phyloP scores from a whole-genome alignment of 2,329 filamentous ascomycete species.

The Bipolaris cookei region DNA sequence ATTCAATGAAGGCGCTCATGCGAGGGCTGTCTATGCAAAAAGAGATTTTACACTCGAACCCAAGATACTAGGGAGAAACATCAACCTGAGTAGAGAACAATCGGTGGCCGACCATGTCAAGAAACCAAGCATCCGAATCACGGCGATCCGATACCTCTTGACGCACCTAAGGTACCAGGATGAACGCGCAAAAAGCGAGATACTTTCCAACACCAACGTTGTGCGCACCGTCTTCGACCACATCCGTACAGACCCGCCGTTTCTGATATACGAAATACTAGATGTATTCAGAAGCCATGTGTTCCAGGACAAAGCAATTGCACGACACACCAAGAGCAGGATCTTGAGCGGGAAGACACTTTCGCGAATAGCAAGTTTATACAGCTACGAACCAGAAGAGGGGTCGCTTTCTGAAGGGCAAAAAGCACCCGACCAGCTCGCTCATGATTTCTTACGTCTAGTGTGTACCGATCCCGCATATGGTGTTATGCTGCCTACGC shows the following conservation, averaged over 20 bases:
- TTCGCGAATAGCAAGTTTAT: slow-evolving; percentile 62
- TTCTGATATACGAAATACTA: slow-evolving; percentile 76
- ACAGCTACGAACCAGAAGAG: slow-evolving; percentile 51
- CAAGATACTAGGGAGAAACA: slow-evolving; percentile 78
- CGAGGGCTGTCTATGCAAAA: slow-evolving; percentile 76
- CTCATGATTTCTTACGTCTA: slow-evolving; percentile 76
- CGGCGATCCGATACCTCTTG: slow-evolving; percentile 81
- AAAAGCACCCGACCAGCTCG: slow-evolving; percentile 68
- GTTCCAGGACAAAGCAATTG: slow-evolving; percentile 74
- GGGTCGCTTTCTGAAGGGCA: slow-evolving; percentile 55
- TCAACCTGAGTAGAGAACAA: slow-evolving; percentile 68
- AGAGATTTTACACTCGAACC: slow-evolving; percentile 74
- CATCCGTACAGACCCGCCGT: slow-evolving; percentile 77
- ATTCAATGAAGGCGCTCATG: slow-evolving; percentile 83
- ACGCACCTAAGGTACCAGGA: slow-evolving; percentile 80
- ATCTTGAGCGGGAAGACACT: slow-evolving; percentile 78
- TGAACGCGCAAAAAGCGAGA: slow-evolving; percentile 76
- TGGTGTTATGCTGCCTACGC: slow-evolving; percentile 76
- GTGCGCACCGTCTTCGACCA: slow-evolving; percentile 75
- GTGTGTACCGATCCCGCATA: slow-evolving; percentile 75
- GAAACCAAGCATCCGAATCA: slow-evolving; percentile 80
- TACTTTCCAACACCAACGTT: slow-evolving; percentile 76
- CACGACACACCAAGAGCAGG: slow-evolving; percentile 74
- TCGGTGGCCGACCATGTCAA: slow-evolving; percentile 66
- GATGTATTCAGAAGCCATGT: slow-evolving; percentile 72